Evolutionary conservation across 1,139 yeast genomes (phyloP).

Genomic region (Taiozyma sp.): DNA sequence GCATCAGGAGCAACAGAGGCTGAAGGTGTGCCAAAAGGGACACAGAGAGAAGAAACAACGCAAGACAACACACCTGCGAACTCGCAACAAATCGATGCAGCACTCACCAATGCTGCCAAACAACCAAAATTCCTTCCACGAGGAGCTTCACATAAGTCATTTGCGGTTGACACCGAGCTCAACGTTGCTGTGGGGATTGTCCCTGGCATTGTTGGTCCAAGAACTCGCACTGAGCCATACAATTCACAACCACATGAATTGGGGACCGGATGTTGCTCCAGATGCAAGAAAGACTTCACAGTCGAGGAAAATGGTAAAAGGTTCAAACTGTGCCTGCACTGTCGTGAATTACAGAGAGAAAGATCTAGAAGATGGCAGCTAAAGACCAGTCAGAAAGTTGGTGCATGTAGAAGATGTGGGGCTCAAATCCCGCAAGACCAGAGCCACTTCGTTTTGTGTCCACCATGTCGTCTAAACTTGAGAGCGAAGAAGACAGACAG

Average conservation of each 20-base stretch:
- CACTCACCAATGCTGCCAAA: not conserved
- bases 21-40: not conserved
- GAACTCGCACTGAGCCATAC: constrained; percentile 4
- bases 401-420: constrained; percentile 64
- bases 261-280: constrained; percentile 33
- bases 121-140: constrained; percentile 1
- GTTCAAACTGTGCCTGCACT: constrained; percentile 56
- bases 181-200: constrained; percentile 20
- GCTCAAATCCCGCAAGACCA: constrained; percentile 43
- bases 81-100: not conserved
- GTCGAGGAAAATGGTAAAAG: constrained; percentile 44
- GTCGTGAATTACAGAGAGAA: constrained; percentile 58
- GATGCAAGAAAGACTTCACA: constrained; percentile 56
- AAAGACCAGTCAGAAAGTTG: constrained; percentile 52
- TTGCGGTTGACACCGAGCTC: constrained; percentile 19
- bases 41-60: not conserved
- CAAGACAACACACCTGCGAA: not conserved
- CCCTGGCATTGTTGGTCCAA: constrained; percentile 18
- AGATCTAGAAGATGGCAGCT: constrained; percentile 60
- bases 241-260: constrained; percentile 2
- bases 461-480: constrained; percentile 49
- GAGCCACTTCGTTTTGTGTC: constrained; percentile 51
- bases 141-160: constrained; percentile 10
- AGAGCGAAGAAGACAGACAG: constrained; percentile 51
- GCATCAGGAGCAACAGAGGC: not conserved